These are phyloP conservation scores for Kwoniella shivajii DNA, from an alignment of 1,284 basidiomycete species.

Conservation along the genomic window DNA sequence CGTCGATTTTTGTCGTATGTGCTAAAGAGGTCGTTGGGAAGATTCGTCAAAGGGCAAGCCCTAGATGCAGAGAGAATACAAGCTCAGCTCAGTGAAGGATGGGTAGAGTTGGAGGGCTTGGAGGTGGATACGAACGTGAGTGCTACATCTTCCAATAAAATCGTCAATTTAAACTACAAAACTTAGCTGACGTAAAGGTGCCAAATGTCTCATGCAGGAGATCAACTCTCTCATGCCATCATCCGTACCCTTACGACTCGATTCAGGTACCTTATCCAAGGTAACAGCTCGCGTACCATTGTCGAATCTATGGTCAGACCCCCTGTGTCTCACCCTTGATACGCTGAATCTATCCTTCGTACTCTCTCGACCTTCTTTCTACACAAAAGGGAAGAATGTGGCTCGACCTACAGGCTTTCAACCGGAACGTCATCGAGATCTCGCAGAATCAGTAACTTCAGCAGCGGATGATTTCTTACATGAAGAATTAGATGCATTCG, in stretches of 20 bases:
- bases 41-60: constrained; percentile 82
- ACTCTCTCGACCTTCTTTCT: constrained; percentile 60
- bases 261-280: constrained; percentile 70
- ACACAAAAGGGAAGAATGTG: neutral
- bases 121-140: constrained; percentile 75
- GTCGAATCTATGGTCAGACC: constrained; percentile 50
- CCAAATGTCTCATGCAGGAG: constrained; percentile 59
- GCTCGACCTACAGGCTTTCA: neutral
- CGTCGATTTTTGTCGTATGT: constrained; percentile 86
- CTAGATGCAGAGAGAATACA: constrained; percentile 85
- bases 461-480: constrained; percentile 83
- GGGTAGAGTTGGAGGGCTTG: constrained; percentile 80
- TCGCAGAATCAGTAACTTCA: constrained; percentile 74
- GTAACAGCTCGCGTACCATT: constrained; percentile 65
- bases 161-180: neutral
- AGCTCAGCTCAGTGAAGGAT: constrained; percentile 85
- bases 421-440: constrained; percentile 51
- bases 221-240: constrained; percentile 71
- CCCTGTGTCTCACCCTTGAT: constrained; percentile 57
- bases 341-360: constrained; percentile 70
- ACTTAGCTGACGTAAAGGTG: constrained; percentile 17
- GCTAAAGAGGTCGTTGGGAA: constrained; percentile 78
- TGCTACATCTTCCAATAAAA: constrained; percentile 16
- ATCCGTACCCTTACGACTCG: constrained; percentile 68
- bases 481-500: constrained; percentile 70